Conservation (phyloP, 441 rosid species). For the Populus tomentosa region DNA sequence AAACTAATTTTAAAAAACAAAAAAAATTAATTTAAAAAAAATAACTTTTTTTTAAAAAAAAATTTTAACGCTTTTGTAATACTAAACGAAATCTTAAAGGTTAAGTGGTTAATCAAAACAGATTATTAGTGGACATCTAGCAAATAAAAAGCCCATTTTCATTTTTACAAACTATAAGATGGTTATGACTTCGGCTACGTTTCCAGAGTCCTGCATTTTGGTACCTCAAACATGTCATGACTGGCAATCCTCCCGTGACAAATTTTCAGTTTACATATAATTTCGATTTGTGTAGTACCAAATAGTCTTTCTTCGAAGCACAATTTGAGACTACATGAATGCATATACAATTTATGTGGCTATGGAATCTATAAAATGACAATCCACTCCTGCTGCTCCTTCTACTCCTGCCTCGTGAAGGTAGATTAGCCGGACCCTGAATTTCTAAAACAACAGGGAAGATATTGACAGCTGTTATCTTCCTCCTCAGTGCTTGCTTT, state of each 20-base stretch:
- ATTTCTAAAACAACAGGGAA: slow-evolving; percentile 3
- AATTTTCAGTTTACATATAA: background rate
- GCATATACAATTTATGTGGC: slow-evolving; percentile 18
- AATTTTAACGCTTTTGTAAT: no score
- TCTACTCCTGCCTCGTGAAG: background rate
- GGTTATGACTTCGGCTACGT: background rate
- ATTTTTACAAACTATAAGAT: background rate
- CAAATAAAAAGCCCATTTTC: background rate
- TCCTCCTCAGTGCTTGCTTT: slow-evolving; percentile 4
- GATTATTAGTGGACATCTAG: no score
- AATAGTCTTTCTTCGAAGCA: background rate
- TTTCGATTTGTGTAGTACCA: background rate
- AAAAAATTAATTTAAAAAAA: no score
- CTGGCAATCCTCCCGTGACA: background rate
- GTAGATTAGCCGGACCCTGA: slow-evolving; percentile 8
- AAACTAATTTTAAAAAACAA: no score
- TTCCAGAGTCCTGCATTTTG: background rate
- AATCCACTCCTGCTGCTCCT: slow-evolving; percentile 1
- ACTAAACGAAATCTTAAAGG: no score
- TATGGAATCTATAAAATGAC: background rate
- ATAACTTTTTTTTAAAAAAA: no score
- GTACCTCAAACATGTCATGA: background rate
- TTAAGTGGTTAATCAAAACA: background rate
- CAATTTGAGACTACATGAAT: slow-evolving; percentile 7
- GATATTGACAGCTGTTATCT: background rate